Base-by-base conservation (phyloP, 116 monocot genomes). In the Iris pallida region DNA sequence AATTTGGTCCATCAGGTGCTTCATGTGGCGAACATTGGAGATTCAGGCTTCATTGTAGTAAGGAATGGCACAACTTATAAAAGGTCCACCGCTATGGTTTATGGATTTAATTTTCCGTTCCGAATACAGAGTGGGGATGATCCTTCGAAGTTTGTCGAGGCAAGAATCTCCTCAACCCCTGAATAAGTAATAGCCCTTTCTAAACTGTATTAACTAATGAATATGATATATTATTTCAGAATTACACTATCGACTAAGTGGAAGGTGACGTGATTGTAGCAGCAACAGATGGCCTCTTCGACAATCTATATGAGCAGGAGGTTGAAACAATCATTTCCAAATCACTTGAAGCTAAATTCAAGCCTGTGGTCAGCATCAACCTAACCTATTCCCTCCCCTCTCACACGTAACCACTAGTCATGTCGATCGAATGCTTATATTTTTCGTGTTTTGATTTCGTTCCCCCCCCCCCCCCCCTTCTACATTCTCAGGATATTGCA, bases 41-140 rank as follows among this genome's bases (percentile, higher is more conserved):
- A 96, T 55, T 96, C 96, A 30, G 96, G 96, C 63, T 96, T 96
- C 48, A 17, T 92, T 12, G 47, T 96, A 20, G 75, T 96, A 53
- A 89, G 92, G 65, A 71, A 87, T 72, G 87, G 87, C 19, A 66
- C 61, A 49, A 75, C 92, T 47, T 81, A 76, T 41, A 79, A 46
- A 20, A 89, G 56, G 71, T 96, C 96, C 16, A 85, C 76, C 12
- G 85, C 96, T 2, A 96, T 96, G 96, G 75, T 92, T 45, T 92
- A 92, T 69, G 96, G 92, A 12, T 96, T 96, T 73, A 96, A 92
- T 65, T 96, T 96, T 18, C 96, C 96, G 0, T 71, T 92, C 65
- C 96, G 92, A 60, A 96, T 96, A 64, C 79, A 85, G 73, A 82
- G 73, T 45, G 92, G 96, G 0, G 92, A 96, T 47, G 83, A 96